Evolutionary conservation across 139 green algal genomes (phyloP).

Genomic region (Coelastrella sp.): DNA sequence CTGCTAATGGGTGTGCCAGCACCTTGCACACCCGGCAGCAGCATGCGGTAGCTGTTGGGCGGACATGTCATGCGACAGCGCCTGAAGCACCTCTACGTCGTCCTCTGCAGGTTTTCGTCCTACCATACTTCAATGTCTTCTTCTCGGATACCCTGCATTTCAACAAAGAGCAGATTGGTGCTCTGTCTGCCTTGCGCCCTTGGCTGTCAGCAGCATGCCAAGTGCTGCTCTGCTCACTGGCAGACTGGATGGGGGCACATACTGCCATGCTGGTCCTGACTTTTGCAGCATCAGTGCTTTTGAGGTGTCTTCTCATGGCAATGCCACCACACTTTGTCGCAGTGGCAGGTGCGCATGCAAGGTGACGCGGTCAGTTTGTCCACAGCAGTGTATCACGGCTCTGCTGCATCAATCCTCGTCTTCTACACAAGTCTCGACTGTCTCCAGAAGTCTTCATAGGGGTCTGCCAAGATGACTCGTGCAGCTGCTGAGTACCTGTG

Average conservation of each 20-base stretch:
- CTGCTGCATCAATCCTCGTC: no score
- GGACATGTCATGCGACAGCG: no score
- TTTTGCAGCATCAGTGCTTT: not conserved
- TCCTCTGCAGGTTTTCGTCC: constrained; percentile 23
- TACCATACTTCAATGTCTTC: constrained; percentile 54
- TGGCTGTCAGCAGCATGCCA: constrained; percentile 47
- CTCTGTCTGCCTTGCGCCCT: constrained; percentile 43
- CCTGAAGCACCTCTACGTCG: not conserved
- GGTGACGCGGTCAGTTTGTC: not conserved
- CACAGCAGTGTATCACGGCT: not conserved
- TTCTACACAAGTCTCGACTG: no score
- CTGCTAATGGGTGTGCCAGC: not conserved
- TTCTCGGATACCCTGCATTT: constrained; percentile 10
- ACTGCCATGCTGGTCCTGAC: constrained; percentile 12
- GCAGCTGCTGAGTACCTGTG: not conserved
- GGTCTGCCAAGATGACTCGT: not conserved
- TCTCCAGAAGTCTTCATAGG: no score
- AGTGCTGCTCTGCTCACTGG: constrained; percentile 32
- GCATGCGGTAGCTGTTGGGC: no score
- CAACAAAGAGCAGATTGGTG: constrained; percentile 41
- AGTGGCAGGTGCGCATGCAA: not conserved
- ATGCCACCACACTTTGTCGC: constrained; percentile 28
- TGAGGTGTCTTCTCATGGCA: constrained; percentile 6
- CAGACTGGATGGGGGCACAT: constrained; percentile 37
- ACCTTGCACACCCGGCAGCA: not conserved